phyloP scores from a whole-genome alignment of 306 rosid genomes.

The Cajanus cajan region DNA sequence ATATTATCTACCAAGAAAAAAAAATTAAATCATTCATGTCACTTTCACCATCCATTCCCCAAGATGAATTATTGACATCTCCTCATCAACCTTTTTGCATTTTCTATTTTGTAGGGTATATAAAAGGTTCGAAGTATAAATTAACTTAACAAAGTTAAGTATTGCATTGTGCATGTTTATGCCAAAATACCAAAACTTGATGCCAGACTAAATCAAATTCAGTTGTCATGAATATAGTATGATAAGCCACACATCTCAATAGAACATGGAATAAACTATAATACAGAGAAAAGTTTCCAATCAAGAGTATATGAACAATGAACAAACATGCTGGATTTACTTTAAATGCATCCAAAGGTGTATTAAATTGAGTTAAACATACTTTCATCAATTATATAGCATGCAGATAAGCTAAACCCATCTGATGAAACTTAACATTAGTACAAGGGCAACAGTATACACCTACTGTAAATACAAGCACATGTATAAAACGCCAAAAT shows the following conservation, averaged over 20 bases:
- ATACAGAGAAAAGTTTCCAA: background rate
- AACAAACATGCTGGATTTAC: constrained; percentile 10
- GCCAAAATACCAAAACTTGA: constrained; percentile 6
- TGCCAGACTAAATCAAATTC: background rate
- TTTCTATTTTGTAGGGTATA: background rate
- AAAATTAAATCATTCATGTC: constrained; percentile 9
- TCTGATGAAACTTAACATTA: background rate
- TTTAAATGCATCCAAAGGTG: background rate
- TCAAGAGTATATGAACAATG: constrained; percentile 22
- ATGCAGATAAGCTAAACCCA: constrained; percentile 10
- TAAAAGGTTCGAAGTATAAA: background rate
- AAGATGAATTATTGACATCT: constrained; percentile 9
- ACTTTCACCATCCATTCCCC: background rate
- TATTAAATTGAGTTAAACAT: background rate
- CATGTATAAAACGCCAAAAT: background rate
- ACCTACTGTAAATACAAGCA: background rate
- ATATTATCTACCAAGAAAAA: background rate
- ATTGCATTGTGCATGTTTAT: constrained; percentile 3
- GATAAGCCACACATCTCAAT: background rate
- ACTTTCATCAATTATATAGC: constrained; percentile 2
- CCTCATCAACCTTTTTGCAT: background rate
- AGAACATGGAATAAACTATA: background rate
- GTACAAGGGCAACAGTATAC: background rate
- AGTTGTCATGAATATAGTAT: background rate
- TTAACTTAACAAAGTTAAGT: background rate